Percentiles rank a stretch among this genome's conserved stretches.
These are phyloP conservation scores for Lasiodiplodia gonubiensis DNA, from an alignment of 2,329 filamentous ascomycete species.

Conservation along the genomic window DNA sequence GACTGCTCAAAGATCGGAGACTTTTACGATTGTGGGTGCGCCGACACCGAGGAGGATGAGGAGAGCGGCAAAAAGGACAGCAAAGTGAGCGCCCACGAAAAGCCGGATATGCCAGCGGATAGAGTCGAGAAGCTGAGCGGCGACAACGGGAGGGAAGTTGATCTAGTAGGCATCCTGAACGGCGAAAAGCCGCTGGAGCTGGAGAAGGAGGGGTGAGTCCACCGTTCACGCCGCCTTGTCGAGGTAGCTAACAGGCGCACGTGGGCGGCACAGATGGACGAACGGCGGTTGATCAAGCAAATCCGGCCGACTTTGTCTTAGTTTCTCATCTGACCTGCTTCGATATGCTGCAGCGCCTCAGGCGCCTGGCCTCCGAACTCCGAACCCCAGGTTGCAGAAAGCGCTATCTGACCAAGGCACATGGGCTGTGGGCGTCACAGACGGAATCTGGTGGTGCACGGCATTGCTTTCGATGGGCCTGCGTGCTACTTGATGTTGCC, in stretches of 20 bases:
- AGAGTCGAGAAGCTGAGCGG: slow-evolving; percentile 37
- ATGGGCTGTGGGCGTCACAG: slow-evolving; percentile 8
- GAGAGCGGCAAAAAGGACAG: slow-evolving; percentile 28
- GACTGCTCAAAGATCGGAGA: slow-evolving; percentile 69
- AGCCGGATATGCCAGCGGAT: slow-evolving; percentile 38
- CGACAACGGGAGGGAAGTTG: slow-evolving; percentile 38
- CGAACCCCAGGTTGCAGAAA: slow-evolving; percentile 4
- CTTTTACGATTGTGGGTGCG: slow-evolving; percentile 71
- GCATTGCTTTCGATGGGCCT: not conserved
- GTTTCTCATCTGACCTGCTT: slow-evolving; percentile 21
- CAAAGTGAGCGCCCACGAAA: slow-evolving; percentile 29
- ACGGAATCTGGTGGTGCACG: slow-evolving; percentile 10
- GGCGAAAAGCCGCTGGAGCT: slow-evolving; percentile 30
- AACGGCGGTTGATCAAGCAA: slow-evolving; percentile 25
- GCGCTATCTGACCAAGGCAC: slow-evolving; percentile 20
- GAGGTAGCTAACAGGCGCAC: slow-evolving; percentile 25
- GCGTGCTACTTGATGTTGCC: not conserved
- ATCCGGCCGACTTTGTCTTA: slow-evolving; percentile 7
- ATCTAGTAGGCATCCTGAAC: slow-evolving; percentile 32
- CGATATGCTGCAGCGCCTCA: slow-evolving; percentile 1
- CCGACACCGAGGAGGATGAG: slow-evolving; percentile 53
- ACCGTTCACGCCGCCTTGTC: not conserved
- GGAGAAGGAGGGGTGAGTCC: slow-evolving; percentile 34
- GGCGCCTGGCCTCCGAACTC: slow-evolving; percentile 16
- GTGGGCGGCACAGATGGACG: slow-evolving; percentile 26